These are phyloP conservation scores for Hygrocybe punicea DNA, from an alignment of 768 basidiomycete genomes.

Conservation along the genomic window DNA sequence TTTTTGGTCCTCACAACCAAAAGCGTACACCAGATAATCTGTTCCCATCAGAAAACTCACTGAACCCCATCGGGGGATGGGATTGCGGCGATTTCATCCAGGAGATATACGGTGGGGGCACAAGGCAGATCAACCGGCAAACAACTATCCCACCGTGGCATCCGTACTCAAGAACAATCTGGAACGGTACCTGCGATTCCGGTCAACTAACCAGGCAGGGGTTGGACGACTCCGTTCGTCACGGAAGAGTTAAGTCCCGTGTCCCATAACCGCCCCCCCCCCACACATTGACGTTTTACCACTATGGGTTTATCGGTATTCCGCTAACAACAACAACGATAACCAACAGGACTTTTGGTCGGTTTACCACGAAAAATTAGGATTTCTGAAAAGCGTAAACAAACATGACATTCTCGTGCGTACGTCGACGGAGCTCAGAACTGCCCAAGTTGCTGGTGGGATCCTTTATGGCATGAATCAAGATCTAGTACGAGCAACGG, in stretches of 20 bases:
- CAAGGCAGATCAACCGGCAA: slow-evolving; percentile 7
- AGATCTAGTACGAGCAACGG: neutral
- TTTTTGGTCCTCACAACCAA: too few relatives aligned
- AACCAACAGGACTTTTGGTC: slow-evolving; percentile 17
- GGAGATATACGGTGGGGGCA: slow-evolving; percentile 8
- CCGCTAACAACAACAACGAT: neutral
- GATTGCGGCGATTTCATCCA: slow-evolving; percentile 14
- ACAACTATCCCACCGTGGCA: slow-evolving; percentile 15
- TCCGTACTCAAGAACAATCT: slow-evolving; percentile 11
- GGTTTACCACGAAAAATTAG: slow-evolving; percentile 13
- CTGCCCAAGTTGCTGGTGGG: slow-evolving; percentile 14
- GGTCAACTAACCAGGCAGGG: slow-evolving; percentile 14
- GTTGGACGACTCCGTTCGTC: slow-evolving; percentile 11
- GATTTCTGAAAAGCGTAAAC: slow-evolving; percentile 11
- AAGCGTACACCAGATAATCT: slow-evolving; percentile 18
- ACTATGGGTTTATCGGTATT: neutral
- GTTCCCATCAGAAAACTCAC: slow-evolving; percentile 11
- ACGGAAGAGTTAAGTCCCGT: slow-evolving; percentile 13
- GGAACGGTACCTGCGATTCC: slow-evolving; percentile 17
- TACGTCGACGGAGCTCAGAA: slow-evolving; percentile 14
- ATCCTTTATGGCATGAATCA: slow-evolving; percentile 15
- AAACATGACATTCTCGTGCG: slow-evolving; percentile 10
- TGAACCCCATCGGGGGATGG: slow-evolving; percentile 14
- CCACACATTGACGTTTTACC: neutral
- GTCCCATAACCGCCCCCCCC: too few relatives aligned